phyloP scores from a whole-genome alignment of 805 yeast species.

The Candida piceae region DNA sequence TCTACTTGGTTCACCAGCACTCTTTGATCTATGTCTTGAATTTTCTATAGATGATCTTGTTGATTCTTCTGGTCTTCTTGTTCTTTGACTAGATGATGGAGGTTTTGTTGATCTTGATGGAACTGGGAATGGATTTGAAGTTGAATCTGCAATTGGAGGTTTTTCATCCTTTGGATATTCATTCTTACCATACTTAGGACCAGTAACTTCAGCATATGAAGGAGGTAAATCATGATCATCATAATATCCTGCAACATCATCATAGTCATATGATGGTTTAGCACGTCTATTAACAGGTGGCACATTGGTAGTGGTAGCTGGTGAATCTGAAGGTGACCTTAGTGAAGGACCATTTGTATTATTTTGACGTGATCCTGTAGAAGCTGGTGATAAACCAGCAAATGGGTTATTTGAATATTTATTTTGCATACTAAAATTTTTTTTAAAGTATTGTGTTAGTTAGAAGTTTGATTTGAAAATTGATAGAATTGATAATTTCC shows the following conservation, averaged over 20 bases:
- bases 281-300: constrained; percentile 6
- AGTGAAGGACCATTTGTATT: neutral
- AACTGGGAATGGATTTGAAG: constrained; percentile 27
- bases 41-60: constrained; percentile 22
- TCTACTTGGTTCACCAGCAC: constrained; percentile 24
- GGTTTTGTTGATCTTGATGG: too few species aligned
- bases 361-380: constrained; percentile 21
- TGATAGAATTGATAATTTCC: neutral
- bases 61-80: too few species aligned
- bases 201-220: constrained; percentile 66
- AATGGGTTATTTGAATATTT: constrained; percentile 47
- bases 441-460: constrained; percentile 29
- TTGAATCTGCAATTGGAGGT: constrained; percentile 15
- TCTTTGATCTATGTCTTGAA: constrained; percentile 26
- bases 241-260: constrained; percentile 15
- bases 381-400: constrained; percentile 40
- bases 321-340: constrained; percentile 1
- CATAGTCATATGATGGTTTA: constrained; percentile 22
- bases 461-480: constrained; percentile 16
- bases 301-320: neutral
- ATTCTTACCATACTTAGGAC: constrained; percentile 34
- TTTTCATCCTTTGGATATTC: constrained; percentile 55
- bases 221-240: constrained; percentile 44
- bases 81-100: too few species aligned
- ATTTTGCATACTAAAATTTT: constrained; percentile 6